Evolutionary conservation across 192 early-diverging fungal species (phyloP).

Genomic region (Coemansia sp.): DNA sequence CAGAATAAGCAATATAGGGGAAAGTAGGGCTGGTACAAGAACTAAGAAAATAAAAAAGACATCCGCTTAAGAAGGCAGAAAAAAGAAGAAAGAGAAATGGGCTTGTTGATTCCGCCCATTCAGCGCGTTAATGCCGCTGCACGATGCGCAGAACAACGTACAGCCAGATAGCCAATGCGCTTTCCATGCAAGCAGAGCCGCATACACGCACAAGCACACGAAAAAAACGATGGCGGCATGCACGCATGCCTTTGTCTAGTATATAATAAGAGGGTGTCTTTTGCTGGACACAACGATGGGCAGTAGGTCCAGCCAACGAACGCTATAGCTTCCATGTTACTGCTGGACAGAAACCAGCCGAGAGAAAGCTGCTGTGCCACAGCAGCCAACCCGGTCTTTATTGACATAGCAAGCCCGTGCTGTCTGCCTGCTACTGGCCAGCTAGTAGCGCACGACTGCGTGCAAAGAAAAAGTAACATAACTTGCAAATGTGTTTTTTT

Average conservation of each 20-base stretch:
- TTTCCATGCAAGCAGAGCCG: too few species aligned
- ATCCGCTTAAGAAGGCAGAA: too few species aligned
- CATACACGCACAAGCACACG: too few species aligned
- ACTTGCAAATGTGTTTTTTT: neutral
- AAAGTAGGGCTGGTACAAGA: too few species aligned
- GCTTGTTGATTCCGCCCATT: neutral
- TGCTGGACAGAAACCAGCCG: conserved; percentile 1
- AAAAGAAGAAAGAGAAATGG: too few species aligned
- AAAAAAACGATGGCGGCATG: too few species aligned
- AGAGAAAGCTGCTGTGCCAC: neutral
- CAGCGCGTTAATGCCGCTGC: neutral
- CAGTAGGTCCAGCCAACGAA: neutral
- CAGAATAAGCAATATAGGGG: too few species aligned
- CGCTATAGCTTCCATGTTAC: neutral
- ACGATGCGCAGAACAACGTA: neutral
- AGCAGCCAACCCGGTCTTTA: neutral
- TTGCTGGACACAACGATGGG: neutral
- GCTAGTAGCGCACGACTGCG: neutral
- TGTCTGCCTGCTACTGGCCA: neutral
- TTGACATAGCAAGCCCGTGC: neutral
- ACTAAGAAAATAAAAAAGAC: too few species aligned
- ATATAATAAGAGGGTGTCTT: neutral
- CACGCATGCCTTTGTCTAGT: neutral
- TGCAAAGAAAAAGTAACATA: neutral
- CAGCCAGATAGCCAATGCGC: too few species aligned